Base-by-base conservation (phyloP, 805 yeast genomes). In the Candida qinlingensis region DNA sequence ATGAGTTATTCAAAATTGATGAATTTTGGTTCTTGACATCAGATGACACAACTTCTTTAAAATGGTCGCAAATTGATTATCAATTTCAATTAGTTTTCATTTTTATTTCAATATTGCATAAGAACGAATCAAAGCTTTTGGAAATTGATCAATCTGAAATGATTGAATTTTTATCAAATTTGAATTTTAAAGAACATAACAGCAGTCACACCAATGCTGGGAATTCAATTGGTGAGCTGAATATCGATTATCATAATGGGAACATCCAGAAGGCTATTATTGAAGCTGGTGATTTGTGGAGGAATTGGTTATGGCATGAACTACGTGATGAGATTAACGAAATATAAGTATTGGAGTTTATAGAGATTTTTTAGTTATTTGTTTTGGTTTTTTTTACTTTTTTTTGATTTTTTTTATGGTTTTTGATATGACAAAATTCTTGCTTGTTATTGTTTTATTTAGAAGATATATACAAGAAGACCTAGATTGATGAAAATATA, bases 81-180 rank as follows among this genome's bases (percentile, higher is more conserved):
- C 96, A 88, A 60, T 74, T 83, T 31, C 90, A 86, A 67, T 73
- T 89, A 34, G 67, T 86, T 1, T 91, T 89, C 60, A 77, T 87
- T 3, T 81, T 87, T 43, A 70, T 90, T 42, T 87, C 97, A 1
- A 77, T 91, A 37, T 70, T 91, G 54, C 87, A 87, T 65, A 82
- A 92, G 45, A 84, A 85, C 64, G 91, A 86, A 57, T 80, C 80
- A 56, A 80, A 85, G 37, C 73, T 91, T 47, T 75, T 87, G 54
- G 97, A 91, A 62, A 81, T 90, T 54, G 98, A 91, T 60, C 96
- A 88, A 62, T 82, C 87, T 54, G 98, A 91, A 66, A 87, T 89
- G 41, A 74, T 90, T 37, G 95, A 90, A 61, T 81, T 81, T 54
- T 72, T 91, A 52, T 79, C 80, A 52, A 76, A 83, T 46, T 61